phyloP scores from a whole-genome alignment of 257 asterid genomes.

The Datura wrightii region DNA sequence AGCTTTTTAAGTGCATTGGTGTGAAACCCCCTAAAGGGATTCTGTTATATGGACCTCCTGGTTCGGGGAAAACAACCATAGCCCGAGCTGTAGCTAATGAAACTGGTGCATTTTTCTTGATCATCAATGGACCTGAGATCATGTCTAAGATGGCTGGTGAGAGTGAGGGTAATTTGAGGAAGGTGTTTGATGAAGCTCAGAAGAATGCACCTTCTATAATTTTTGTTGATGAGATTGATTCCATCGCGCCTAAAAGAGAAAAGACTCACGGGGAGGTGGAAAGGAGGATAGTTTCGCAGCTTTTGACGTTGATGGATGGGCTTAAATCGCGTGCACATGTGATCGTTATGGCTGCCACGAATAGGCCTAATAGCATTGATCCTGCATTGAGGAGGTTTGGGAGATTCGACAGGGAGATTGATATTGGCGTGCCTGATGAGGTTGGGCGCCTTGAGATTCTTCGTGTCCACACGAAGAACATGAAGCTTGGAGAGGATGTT shows the following conservation, averaged over 20 bases:
- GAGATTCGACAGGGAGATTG: neutral
- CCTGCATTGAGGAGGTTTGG: slow-evolving; percentile 16
- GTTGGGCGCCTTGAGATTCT: slow-evolving; percentile 1
- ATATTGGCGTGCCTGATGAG: neutral
- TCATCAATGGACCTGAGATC: slow-evolving; percentile 42
- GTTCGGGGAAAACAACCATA: slow-evolving; percentile 61
- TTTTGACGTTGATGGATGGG: slow-evolving; percentile 59
- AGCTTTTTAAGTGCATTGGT: slow-evolving; percentile 66
- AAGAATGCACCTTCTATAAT: slow-evolving; percentile 41
- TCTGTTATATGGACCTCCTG: slow-evolving; percentile 61
- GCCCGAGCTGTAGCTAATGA: slow-evolving; percentile 66
- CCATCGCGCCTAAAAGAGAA: slow-evolving; percentile 63
- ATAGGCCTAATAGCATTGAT: slow-evolving; percentile 39
- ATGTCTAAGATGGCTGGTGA: slow-evolving; percentile 67
- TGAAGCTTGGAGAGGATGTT: neutral
- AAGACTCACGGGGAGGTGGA: slow-evolving; percentile 64
- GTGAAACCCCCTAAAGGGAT: slow-evolving; percentile 74
- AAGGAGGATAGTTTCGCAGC: slow-evolving; percentile 61
- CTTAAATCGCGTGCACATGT: slow-evolving; percentile 60
- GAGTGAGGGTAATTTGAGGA: slow-evolving; percentile 62
- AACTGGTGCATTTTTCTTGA: slow-evolving; percentile 60
- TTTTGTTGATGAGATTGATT: slow-evolving; percentile 61
- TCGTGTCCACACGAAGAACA: neutral
- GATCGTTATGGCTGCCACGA: slow-evolving; percentile 58
- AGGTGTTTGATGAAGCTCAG: slow-evolving; percentile 63